Base-by-base conservation (phyloP, 2,329 filamentous ascomycete genomes). In the Microcyclosporella mali region DNA sequence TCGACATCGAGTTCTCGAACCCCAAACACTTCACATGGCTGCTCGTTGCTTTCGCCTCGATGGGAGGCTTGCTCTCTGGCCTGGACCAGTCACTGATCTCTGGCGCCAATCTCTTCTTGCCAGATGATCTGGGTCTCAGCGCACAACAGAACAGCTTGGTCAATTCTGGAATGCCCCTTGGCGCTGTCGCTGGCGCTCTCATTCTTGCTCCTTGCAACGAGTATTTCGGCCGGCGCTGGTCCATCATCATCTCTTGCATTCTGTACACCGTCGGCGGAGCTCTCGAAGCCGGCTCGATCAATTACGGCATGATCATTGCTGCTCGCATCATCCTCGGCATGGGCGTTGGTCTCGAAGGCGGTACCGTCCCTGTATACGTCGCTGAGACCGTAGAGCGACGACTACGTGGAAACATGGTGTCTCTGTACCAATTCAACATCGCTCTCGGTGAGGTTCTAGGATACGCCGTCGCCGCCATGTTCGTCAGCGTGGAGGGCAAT, bases 391-490 rank as follows among this genome's bases (percentile, higher is more conserved):
- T 85, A 33, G 80, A 83, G 54, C 72, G 78, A 25, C 73, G 71
- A 45, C 72, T 84, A 17, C 77, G 83, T 55, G 83, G 83, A 52
- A 86, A 86, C 60, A 65, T 87, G 37, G 83, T 87, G 1, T 14
- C 81, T 0, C 68, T 86, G 0, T 87, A 86, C 61, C 84, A 87
- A 58, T 78, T 86, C 64, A 85, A 84, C 65, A 87, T 87, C 56
- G 84, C 84, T 0, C 71, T 87, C 0, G 83, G 83, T 19, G 83
- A 86, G 54, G 82, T 87, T 2, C 68, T 87, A 1, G 84, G 83
- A 2, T 86, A 86, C 47, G 82, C 79, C 4, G 75, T 86, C 1
- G 82, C 79, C 0, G 83, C 83, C 35, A 85, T 86, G 43, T 87
- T 87, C 63, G 69, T 85, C 48, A 73, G 70, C n/a, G 80, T 87